Percentiles rank a stretch among this genome's conserved stretches.
Evolutionary conservation across 2,329 filamentous ascomycete genomes (phyloP).

Genomic region (Pseudogymnoascus sp.): DNA sequence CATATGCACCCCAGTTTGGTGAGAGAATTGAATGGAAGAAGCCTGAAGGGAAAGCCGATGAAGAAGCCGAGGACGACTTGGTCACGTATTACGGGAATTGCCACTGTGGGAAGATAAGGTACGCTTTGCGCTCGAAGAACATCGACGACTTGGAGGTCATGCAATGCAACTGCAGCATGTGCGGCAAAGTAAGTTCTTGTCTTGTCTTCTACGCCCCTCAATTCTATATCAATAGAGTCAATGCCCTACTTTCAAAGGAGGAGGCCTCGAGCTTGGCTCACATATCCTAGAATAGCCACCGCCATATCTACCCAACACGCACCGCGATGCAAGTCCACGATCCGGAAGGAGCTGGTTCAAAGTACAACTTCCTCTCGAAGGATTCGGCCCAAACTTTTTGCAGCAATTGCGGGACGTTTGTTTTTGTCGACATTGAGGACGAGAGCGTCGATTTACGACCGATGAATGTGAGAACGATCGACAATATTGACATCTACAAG

Average conservation of each 20-base stretch:
- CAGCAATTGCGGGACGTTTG: conserved; percentile 16
- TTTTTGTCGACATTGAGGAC: conserved; percentile 18
- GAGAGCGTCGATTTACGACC: conserved; percentile 15
- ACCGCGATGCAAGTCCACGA: conserved; percentile 13
- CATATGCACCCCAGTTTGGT: not conserved
- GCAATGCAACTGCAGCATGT: conserved; percentile 24
- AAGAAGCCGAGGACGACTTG: not conserved
- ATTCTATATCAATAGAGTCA: not conserved
- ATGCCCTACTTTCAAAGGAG: not conserved
- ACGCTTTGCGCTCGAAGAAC: conserved; percentile 16
- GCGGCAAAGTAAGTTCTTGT: conserved; percentile 17
- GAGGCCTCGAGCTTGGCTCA: not conserved
- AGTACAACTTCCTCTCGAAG: conserved; percentile 17
- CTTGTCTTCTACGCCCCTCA: not conserved
- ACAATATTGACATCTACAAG: conserved; percentile 11
- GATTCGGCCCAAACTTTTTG: conserved; percentile 20
- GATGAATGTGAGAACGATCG: conserved; percentile 18
- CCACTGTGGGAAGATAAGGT: conserved; percentile 23
- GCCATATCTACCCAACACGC: conserved; percentile 19
- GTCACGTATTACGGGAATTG: conserved; percentile 22
- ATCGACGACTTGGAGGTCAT: conserved; percentile 18
- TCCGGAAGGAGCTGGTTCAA: conserved; percentile 13
- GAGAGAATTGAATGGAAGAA: not conserved
- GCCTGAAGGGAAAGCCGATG: not conserved
- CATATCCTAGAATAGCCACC: conserved; percentile 17